Conservation (phyloP, 495 filamentous ascomycete species). For the Penicillium psychrofluorescens region DNA sequence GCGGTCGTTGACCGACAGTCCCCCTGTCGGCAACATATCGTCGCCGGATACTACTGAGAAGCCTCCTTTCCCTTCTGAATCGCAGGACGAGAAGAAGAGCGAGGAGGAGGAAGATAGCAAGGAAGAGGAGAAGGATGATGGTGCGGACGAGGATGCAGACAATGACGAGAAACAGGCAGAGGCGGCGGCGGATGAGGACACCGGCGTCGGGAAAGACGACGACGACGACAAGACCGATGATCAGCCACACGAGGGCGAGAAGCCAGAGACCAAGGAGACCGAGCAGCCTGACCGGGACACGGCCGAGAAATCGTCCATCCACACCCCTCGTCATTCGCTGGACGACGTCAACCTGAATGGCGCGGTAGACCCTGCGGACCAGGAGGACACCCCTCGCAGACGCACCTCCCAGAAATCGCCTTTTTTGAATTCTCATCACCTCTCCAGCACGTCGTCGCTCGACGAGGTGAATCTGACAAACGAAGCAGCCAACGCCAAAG, state of each 20-base stretch:
- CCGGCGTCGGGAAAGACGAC: slow-evolving; percentile 15
- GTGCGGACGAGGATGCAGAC: slow-evolving; percentile 2
- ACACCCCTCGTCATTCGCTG: too few relatives aligned
- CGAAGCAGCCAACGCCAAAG: slow-evolving; percentile 24
- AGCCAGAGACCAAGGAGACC: slow-evolving; percentile 8
- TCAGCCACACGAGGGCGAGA: slow-evolving; percentile 9
- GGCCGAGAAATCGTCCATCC: background rate
- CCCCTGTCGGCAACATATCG: slow-evolving; percentile 27
- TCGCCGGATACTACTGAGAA: slow-evolving; percentile 31
- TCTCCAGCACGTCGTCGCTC: slow-evolving; percentile 54
- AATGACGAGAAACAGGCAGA: slow-evolving; percentile 5
- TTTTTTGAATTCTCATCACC: slow-evolving; percentile 51
- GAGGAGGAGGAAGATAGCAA: slow-evolving; percentile 1
- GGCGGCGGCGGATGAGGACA: slow-evolving; percentile 14
- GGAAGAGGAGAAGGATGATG: slow-evolving; percentile 15
- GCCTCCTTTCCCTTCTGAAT: slow-evolving; percentile 24
- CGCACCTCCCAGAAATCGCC: slow-evolving; percentile 42
- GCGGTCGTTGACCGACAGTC: slow-evolving; percentile 44
- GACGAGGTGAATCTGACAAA: slow-evolving; percentile 66
- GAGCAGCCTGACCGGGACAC: background rate
- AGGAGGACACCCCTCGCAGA: slow-evolving; percentile 27
- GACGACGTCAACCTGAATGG: background rate
- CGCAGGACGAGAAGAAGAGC: slow-evolving; percentile 22
- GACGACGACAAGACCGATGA: slow-evolving; percentile 25
- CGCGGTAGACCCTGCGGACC: slow-evolving; percentile 7